These are phyloP conservation scores for Ceratobasidium sp. DNA, from an alignment of 1,284 basidiomycete genomes.

Conservation along the genomic window DNA sequence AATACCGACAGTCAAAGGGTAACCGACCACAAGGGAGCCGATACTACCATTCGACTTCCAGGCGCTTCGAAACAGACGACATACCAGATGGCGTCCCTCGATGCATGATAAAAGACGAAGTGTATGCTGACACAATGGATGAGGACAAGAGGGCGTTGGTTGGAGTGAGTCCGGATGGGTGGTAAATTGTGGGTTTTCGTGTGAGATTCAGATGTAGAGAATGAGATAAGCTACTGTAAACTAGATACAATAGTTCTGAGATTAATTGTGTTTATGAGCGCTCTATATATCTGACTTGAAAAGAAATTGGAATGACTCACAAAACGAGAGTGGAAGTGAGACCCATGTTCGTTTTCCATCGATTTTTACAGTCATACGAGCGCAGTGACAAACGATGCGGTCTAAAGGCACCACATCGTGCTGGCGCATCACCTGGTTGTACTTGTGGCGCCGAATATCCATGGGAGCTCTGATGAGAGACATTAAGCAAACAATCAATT, in stretches of 20 bases:
- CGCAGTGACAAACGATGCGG: constrained; percentile 23
- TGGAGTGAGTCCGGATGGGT: constrained; percentile 10
- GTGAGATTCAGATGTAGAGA: background rate
- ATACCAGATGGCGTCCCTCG: constrained; percentile 37
- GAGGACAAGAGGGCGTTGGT: constrained; percentile 26
- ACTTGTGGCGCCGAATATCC: constrained; percentile 15
- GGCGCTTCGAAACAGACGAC: constrained; percentile 25
- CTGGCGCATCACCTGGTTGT: constrained; percentile 26
- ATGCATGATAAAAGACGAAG: constrained; percentile 24
- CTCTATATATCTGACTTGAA: constrained; percentile 4
- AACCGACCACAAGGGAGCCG: constrained; percentile 22
- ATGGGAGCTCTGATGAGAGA: constrained; percentile 8
- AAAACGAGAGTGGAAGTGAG: constrained; percentile 17
- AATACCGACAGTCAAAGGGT: constrained; percentile 30
- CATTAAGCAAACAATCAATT: constrained; percentile 4
- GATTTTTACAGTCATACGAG: constrained; percentile 26
- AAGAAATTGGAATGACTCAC: constrained; percentile 10
- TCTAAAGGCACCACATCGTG: constrained; percentile 20
- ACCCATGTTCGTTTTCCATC: constrained; percentile 24
- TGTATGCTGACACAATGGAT: constrained; percentile 20
- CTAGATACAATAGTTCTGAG: constrained; percentile 21
- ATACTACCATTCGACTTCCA: constrained; percentile 23
- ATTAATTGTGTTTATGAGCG: constrained; percentile 10
- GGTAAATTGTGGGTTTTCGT: constrained; percentile 2
- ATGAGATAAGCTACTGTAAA: background rate